phyloP scores from a whole-genome alignment of 306 rosid species.

The Malus asiatica region DNA sequence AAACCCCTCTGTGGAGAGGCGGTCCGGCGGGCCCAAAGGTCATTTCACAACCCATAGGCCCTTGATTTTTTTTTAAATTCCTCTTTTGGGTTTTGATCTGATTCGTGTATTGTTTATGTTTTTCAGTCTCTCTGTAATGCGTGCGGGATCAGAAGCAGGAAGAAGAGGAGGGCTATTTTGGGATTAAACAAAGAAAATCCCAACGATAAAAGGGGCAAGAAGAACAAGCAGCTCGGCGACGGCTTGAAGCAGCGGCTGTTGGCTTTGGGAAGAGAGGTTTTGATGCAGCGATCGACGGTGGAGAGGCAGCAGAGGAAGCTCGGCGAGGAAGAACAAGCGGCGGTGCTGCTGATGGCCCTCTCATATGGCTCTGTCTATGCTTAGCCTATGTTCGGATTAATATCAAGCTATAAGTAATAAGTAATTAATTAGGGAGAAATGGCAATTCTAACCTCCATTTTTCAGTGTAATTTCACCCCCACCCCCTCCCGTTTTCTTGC shows the following conservation, averaged over 20 bases:
- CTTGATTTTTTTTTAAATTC: neutral
- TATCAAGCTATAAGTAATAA: neutral
- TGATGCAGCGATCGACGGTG: constrained; percentile 70
- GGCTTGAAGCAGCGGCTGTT: constrained; percentile 50
- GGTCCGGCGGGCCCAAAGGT: constrained; percentile 99
- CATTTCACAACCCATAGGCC: neutral
- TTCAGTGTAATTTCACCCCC: constrained; percentile 30
- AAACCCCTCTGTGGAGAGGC: constrained; percentile 96
- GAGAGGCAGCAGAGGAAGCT: constrained; percentile 66
- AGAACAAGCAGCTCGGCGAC: constrained; percentile 38
- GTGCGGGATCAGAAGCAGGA: constrained; percentile 96
- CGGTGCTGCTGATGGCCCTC: constrained; percentile 80
- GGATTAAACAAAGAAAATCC: constrained; percentile 53
- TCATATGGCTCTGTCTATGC: constrained; percentile 91
- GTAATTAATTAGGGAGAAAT: constrained; percentile 1
- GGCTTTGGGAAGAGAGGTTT: constrained; percentile 64
- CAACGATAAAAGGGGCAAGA: constrained; percentile 44
- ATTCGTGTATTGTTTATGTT: neutral
- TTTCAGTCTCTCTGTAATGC: constrained; percentile 86
- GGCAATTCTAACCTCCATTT: constrained; percentile 23
- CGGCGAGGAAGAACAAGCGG: constrained; percentile 92
- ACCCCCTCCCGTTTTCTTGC: neutral
- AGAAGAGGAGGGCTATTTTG: constrained; percentile 78
- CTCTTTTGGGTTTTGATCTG: neutral
- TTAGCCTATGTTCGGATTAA: neutral